These are phyloP conservation scores for Boletus speciosus DNA, from an alignment of 768 basidiomycete species.

Conservation along the genomic window DNA sequence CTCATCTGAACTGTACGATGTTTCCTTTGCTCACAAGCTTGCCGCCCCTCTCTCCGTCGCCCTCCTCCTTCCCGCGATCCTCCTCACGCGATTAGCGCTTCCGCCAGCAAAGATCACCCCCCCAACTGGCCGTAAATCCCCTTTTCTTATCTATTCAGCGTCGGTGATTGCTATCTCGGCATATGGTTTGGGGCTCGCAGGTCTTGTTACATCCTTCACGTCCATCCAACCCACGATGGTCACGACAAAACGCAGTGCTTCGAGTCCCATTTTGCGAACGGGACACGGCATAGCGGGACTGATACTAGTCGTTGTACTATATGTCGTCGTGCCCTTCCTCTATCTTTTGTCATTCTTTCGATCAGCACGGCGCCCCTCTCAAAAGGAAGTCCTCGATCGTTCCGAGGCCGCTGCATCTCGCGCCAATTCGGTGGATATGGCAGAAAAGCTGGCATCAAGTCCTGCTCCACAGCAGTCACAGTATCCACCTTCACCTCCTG, in stretches of 20 bases:
- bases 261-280: constrained; percentile 46
- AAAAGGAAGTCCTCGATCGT: constrained; percentile 21
- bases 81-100: constrained; percentile 41
- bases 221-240: constrained; percentile 37
- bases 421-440: constrained; percentile 37
- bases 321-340: constrained; percentile 46
- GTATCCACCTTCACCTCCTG: constrained; percentile 30
- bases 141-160: constrained; percentile 36
- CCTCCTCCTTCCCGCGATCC: constrained; percentile 40
- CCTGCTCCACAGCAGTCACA: constrained; percentile 29
- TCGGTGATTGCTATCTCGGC: constrained; percentile 41
- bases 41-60: constrained; percentile 48
- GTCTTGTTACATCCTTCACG: constrained; percentile 61
- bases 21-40: constrained; percentile 45
- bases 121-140: constrained; percentile 21
- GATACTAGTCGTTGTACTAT: constrained; percentile 60
- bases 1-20: constrained; percentile 35
- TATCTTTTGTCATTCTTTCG: constrained; percentile 30
- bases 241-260: constrained; percentile 32
- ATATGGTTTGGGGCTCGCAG: constrained; percentile 61
- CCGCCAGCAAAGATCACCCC: constrained; percentile 31
- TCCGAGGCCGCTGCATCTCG: constrained; percentile 29
- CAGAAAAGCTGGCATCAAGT: constrained; percentile 38
- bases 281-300: constrained; percentile 64
- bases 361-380: constrained; percentile 8